Percentiles rank a stretch among this genome's conserved stretches.
Evolutionary conservation across 805 yeast genomes (phyloP).

Genomic region (Candida awuae): DNA sequence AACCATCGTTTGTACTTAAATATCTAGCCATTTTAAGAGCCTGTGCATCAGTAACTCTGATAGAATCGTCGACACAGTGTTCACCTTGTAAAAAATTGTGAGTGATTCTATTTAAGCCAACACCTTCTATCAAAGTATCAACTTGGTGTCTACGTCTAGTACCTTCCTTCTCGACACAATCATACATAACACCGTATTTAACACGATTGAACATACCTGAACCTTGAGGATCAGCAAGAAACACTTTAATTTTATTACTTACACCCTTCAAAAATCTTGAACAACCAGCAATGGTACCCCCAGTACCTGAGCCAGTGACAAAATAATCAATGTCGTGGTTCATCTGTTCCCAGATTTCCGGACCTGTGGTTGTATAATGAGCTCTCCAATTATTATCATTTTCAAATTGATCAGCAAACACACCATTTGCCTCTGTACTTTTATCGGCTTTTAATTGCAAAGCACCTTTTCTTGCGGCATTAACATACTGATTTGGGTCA

Average conservation of each 20-base stretch:
- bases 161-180: constrained; percentile 81
- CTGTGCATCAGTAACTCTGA: constrained; percentile 70
- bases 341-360: constrained; percentile 80
- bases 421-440: constrained; percentile 41
- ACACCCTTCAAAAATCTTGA: constrained; percentile 59
- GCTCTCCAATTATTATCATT: constrained; percentile 84
- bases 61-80: constrained; percentile 62
- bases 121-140: constrained; percentile 89
- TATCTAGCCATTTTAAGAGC: constrained; percentile 85
- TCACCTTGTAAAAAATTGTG: constrained; percentile 72
- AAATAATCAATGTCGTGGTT: constrained; percentile 60
- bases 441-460: constrained; percentile 36
- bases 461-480: constrained; percentile 70
- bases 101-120: constrained; percentile 84
- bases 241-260: constrained; percentile 36
- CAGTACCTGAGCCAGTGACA: constrained; percentile 92
- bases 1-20: constrained; percentile 74
- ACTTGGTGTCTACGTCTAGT: constrained; percentile 93
- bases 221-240: constrained; percentile 94
- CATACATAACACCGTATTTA: constrained; percentile 91
- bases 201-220: constrained; percentile 82
- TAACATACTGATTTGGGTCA: constrained; percentile 88
- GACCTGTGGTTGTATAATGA: constrained; percentile 81
- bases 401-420: constrained; percentile 94
- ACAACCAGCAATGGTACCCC: constrained; percentile 94